Percentiles rank a stretch among this genome's conserved stretches.
Conservation (phyloP, 78 protist genomes). For the Capsaspora owczarzaki region DNA sequence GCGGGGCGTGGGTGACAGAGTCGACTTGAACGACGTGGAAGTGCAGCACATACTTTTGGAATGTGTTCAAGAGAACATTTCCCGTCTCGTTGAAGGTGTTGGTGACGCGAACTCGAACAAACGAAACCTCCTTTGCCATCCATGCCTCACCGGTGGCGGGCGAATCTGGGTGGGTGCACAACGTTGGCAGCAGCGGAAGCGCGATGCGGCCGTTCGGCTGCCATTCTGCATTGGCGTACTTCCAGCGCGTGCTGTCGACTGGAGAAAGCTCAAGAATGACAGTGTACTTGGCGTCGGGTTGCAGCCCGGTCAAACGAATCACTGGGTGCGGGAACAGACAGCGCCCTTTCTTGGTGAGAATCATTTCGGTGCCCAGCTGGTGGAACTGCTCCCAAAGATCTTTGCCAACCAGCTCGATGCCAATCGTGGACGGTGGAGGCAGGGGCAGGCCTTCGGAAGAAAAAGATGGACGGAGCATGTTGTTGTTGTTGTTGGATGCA, state of each 20-base stretch:
- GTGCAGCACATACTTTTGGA: neutral
- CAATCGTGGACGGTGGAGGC: too few relatives aligned
- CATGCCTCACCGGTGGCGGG: neutral
- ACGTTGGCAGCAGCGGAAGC: neutral
- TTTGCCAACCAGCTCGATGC: neutral
- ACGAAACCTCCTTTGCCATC: neutral
- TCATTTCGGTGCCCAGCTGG: neutral
- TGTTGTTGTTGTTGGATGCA: too few relatives aligned
- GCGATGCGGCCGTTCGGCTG: neutral
- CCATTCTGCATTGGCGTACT: neutral
- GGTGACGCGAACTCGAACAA: neutral
- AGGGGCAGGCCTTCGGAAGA: too few relatives aligned
- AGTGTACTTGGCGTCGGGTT: neutral
- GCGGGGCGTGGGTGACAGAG: neutral
- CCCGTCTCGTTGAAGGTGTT: neutral
- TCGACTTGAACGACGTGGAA: neutral
- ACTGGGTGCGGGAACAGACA: neutral
- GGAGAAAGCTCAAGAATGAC: neutral
- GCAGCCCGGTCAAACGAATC: neutral
- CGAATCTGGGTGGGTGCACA: constrained; percentile 1
- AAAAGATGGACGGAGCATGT: too few relatives aligned
- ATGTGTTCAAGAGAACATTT: neutral
- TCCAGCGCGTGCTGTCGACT: neutral
- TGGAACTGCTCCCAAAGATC: neutral
- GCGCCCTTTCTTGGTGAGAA: neutral